A percentile compares a stretch with the other conserved stretches of the same genome.
Evolutionary conservation across 2,329 filamentous ascomycete species (phyloP).

Genomic region (Penicillium sp.): DNA sequence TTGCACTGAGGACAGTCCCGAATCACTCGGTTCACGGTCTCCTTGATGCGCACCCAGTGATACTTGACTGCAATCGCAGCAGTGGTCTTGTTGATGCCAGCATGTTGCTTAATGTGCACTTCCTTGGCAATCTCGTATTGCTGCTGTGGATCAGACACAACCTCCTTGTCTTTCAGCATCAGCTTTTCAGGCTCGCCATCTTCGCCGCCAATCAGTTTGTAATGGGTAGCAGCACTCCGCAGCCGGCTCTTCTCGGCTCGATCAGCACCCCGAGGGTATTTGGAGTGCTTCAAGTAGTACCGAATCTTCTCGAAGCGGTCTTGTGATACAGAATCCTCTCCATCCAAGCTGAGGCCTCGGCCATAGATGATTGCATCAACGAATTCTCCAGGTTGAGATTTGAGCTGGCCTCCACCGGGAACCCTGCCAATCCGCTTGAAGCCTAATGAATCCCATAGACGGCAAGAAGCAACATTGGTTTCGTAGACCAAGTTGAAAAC

Average conservation of each 20-base stretch:
- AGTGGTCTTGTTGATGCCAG: constrained; percentile 97
- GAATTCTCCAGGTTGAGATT: constrained; percentile 67
- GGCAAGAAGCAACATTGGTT: constrained; percentile 85
- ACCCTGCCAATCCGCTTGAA: constrained; percentile 91
- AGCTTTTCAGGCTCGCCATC: constrained; percentile 66
- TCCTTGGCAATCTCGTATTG: constrained; percentile 87
- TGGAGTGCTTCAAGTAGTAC: constrained; percentile 91
- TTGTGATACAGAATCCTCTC: constrained; percentile 84
- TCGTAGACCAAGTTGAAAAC: constrained; percentile 96
- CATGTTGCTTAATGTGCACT: constrained; percentile 75
- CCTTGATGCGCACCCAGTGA: constrained; percentile 98
- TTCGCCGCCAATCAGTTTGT: constrained; percentile 68
- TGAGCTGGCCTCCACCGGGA: constrained; percentile 69
- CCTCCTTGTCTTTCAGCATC: constrained; percentile 97
- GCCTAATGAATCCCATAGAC: constrained; percentile 87
- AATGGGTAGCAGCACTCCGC: constrained; percentile 90
- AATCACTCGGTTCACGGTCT: constrained; percentile 93
- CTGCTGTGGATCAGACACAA: constrained; percentile 82
- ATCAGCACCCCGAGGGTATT: constrained; percentile 91
- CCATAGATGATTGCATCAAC: constrained; percentile 81
- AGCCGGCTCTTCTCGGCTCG: constrained; percentile 93
- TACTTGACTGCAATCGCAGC: constrained; percentile 90
- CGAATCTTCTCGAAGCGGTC: constrained; percentile 99
- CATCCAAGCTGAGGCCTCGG: constrained; percentile 61
- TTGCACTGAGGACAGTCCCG: constrained; percentile 89